These are phyloP conservation scores for Glutinoglossum americanum DNA, from an alignment of 495 filamentous ascomycete species.

Conservation along the genomic window DNA sequence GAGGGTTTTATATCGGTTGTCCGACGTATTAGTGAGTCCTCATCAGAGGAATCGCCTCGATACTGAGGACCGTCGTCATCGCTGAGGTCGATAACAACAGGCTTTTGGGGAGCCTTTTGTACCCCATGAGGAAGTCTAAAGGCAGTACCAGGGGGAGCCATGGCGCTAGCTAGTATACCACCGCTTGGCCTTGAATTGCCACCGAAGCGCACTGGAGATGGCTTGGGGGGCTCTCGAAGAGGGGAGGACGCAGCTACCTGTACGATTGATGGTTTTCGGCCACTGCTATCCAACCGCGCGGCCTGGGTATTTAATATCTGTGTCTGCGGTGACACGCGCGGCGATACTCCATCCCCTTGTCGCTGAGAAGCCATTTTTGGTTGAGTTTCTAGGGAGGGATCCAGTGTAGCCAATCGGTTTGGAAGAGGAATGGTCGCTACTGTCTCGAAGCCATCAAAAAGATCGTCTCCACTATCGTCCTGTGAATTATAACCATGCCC, in stretches of 20 bases:
- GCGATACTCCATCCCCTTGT: not conserved
- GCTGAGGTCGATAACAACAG: slow-evolving; percentile 22
- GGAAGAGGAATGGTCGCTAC: slow-evolving; percentile 35
- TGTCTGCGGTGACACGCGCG: slow-evolving; percentile 23
- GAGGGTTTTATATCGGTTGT: slow-evolving; percentile 51
- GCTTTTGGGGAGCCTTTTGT: slow-evolving; percentile 11
- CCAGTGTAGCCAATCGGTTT: slow-evolving; percentile 16
- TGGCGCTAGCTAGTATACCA: slow-evolving; percentile 30
- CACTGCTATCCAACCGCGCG: slow-evolving; percentile 10
- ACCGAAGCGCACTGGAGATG: slow-evolving; percentile 16
- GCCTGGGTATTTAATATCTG: slow-evolving; percentile 33
- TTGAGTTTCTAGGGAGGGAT: slow-evolving; percentile 2
- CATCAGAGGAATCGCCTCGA: slow-evolving; percentile 34
- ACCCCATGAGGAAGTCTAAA: slow-evolving; percentile 34
- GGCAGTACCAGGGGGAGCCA: slow-evolving; percentile 61
- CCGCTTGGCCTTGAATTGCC: slow-evolving; percentile 17
- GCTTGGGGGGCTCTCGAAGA: slow-evolving; percentile 20
- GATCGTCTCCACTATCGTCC: slow-evolving; percentile 32
- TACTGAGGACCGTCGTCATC: slow-evolving; percentile 37
- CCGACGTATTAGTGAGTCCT: slow-evolving; percentile 21
- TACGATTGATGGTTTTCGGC: slow-evolving; percentile 27
- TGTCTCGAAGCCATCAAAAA: slow-evolving; percentile 33
- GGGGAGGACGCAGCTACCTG: slow-evolving; percentile 79
- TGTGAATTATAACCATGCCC: slow-evolving; percentile 19
- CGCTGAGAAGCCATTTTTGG: not conserved